Conservation (phyloP, 2,329 filamentous ascomycete species). For the Fusarium sp. region DNA sequence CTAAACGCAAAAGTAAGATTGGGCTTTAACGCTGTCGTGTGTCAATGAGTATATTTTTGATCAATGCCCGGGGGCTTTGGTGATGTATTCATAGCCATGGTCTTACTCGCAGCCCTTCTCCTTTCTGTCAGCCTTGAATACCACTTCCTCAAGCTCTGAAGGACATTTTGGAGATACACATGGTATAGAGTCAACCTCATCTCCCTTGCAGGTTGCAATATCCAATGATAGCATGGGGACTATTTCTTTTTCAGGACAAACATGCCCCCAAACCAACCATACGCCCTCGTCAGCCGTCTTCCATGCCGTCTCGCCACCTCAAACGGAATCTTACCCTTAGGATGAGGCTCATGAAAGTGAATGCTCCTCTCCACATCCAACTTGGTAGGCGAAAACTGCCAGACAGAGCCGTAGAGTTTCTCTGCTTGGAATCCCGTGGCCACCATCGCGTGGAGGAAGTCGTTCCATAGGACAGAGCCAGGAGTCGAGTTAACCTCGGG, state of each 20-base stretch:
- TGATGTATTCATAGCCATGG: not conserved
- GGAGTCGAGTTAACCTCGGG: slow-evolving; percentile 48
- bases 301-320: slow-evolving; percentile 56
- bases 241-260: slow-evolving; percentile 47
- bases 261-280: slow-evolving; percentile 58
- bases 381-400: slow-evolving; percentile 61
- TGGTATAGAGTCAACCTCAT: not conserved
- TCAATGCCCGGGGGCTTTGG: not conserved
- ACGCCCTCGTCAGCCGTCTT: slow-evolving; percentile 57
- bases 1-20: not conserved
- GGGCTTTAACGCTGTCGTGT: not conserved
- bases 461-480: slow-evolving; percentile 60
- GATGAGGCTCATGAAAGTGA: slow-evolving; percentile 68
- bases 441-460: slow-evolving; percentile 62
- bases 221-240: not conserved
- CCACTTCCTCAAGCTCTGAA: not conserved
- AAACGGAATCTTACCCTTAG: slow-evolving; percentile 59
- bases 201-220: not conserved
- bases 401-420: slow-evolving; percentile 67
- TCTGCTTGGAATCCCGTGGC: slow-evolving; percentile 58
- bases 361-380: slow-evolving; percentile 58
- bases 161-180: too few relatives aligned
- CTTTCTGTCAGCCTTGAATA: not conserved
- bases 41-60: not conserved
- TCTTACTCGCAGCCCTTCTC: not conserved